Conservation (phyloP, 2,329 filamentous ascomycete species). For the Aspergillus bombycis region DNA sequence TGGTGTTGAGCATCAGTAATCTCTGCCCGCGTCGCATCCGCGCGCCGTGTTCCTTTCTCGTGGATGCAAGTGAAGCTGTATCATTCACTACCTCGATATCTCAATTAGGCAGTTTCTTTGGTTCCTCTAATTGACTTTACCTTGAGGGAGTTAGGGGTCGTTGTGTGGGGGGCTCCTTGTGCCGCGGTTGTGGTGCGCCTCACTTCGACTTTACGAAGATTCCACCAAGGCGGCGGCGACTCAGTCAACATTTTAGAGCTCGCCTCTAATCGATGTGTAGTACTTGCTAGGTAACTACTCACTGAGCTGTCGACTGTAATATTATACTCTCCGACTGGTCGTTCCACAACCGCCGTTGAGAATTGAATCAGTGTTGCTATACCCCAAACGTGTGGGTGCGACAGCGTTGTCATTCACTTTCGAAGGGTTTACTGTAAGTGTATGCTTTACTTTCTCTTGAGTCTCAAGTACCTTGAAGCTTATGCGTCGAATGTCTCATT, state of each 20-base stretch:
- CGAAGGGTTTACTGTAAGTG: neutral
- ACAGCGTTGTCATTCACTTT: neutral
- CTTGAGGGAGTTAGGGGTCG: neutral
- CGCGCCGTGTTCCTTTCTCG: conserved; percentile 5
- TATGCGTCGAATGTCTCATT: neutral
- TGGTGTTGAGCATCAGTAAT: neutral
- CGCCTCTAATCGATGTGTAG: neutral
- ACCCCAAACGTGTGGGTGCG: neutral
- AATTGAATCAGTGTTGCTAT: neutral
- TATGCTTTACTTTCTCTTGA: neutral
- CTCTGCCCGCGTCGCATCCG: conserved; percentile 7
- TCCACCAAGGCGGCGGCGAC: neutral
- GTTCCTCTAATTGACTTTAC: neutral
- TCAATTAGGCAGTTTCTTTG: neutral
- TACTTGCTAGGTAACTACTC: neutral
- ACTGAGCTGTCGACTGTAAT: neutral
- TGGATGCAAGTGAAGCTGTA: neutral
- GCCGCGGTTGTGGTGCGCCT: neutral
- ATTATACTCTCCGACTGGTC: neutral
- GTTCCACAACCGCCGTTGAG: neutral
- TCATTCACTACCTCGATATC: neutral
- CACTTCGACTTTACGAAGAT: neutral
- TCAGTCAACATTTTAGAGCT: neutral
- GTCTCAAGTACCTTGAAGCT: neutral
- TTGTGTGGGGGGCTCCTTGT: neutral